Base-by-base conservation (phyloP, 2,329 filamentous ascomycete genomes). In the Sporothrix humicola region DNA sequence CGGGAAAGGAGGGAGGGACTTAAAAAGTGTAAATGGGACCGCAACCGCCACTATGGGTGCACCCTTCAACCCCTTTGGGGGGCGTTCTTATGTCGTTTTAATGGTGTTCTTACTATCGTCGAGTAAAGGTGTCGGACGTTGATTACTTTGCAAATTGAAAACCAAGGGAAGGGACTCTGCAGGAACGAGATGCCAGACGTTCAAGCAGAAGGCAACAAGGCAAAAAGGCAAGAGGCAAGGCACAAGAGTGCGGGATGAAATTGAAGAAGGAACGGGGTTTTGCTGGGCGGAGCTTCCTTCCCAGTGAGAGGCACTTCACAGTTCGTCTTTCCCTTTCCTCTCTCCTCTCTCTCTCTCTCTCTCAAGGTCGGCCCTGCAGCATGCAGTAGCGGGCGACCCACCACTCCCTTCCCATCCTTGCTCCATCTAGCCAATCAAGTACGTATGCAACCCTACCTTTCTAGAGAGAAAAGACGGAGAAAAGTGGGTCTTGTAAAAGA, bases 331-430 rank as follows among this genome's bases (percentile, higher is more conserved):
- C n/a, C 7, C 44, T 26, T 15, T 66, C 10, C n/a, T 10, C 44
- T 44, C 8, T 15, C 59, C 48, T 3, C n/a, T 10, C 44, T 44
- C 8, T 15, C 59, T n/a, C 59, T 44, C 20, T n/a, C 17, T 17
- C 20, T 12, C 3, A 3, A n/a, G 12, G 44, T 68, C 46, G 65
- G 63, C 44, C 63, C 46, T 52, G 65, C 46, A 52, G 23, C 46
- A 50, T n/a, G 23, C 46, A 48, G 61, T 23, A 26, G 42, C 61
- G 61, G 37, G 12, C 12, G 20, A 48, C 61, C 61, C 61, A 66
- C 61, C 9, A 65, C 37, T 65, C 15, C 37, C 65, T 50, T 37
- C 65, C 65, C 5, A 52, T 50, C 63, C 63, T 66, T 31, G 23
- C 20, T 9, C 23, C 15, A 8, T 17, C 23, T 37, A 15, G 46